Percentiles rank a stretch among this genome's conserved stretches.
Evolutionary conservation across 2,329 filamentous ascomycete species (phyloP).

Genomic region (Teratosphaeria nubilosa): DNA sequence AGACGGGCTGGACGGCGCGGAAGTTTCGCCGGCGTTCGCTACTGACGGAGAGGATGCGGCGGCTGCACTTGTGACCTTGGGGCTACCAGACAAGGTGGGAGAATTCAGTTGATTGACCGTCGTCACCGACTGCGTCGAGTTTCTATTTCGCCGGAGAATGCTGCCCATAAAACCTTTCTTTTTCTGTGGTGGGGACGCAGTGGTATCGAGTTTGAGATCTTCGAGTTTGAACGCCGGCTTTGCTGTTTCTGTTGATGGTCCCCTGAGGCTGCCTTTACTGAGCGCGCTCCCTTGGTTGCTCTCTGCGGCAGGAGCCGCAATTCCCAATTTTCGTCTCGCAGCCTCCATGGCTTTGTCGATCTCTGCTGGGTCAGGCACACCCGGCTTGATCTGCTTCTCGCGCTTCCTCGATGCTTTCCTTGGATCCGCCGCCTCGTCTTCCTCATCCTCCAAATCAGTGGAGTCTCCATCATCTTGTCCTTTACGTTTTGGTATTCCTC

Average conservation of each 20-base stretch:
- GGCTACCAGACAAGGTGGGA: conserved; percentile 1
- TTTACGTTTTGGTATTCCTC: conserved; percentile 49
- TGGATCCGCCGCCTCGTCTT: conserved; percentile 10
- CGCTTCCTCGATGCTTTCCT: conserved; percentile 35
- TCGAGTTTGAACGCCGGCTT: conserved; percentile 28
- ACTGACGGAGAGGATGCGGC: neutral
- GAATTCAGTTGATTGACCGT: conserved; percentile 10
- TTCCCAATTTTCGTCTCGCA: conserved; percentile 23
- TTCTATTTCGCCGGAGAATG: conserved; percentile 26
- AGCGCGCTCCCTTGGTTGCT: conserved; percentile 24
- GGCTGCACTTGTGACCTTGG: conserved; percentile 2
- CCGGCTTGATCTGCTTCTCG: conserved; percentile 20
- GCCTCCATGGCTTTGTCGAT: conserved; percentile 29
- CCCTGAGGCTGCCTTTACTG: conserved; percentile 29
- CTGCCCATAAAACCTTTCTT: conserved; percentile 25
- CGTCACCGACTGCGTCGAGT: conserved; percentile 14
- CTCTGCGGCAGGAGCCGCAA: conserved; percentile 11
- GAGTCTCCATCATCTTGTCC: conserved; percentile 48
- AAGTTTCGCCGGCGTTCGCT: neutral
- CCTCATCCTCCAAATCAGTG: conserved; percentile 38
- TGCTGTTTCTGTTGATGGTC: conserved; percentile 50
- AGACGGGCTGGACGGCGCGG: conserved; percentile 30
- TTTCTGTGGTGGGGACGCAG: conserved; percentile 8
- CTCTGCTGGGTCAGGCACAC: conserved; percentile 24
- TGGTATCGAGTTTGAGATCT: conserved; percentile 7